Conservation (phyloP, 2,329 filamentous ascomycete species). For the Penicillium hordei region DNA sequence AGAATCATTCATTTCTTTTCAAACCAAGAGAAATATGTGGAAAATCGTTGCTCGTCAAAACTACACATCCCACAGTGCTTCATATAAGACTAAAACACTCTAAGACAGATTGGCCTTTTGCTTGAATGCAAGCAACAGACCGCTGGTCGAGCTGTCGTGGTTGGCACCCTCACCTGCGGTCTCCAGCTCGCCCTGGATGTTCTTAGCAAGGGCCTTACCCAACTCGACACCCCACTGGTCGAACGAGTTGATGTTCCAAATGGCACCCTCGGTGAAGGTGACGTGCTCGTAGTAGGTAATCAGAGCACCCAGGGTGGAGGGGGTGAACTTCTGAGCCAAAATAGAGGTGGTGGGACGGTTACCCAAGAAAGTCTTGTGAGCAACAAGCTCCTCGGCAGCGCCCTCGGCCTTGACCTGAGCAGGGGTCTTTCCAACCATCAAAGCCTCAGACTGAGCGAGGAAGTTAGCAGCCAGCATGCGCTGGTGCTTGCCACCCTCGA, state of each 20-base stretch:
- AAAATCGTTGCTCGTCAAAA: conserved; percentile 28
- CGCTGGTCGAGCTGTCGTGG: conserved; percentile 86
- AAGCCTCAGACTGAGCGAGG: conserved; percentile 51
- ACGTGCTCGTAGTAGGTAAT: conserved; percentile 99
- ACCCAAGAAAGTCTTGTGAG: conserved; percentile 99
- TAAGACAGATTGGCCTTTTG: conserved; percentile 58
- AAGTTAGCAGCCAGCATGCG: conserved; percentile 58
- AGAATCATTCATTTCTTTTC: conserved; percentile 8
- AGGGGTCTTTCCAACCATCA: conserved; percentile 56
- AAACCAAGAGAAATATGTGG: conserved; percentile 6
- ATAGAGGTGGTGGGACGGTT: conserved; percentile 97
- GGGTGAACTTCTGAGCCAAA: conserved; percentile 88
- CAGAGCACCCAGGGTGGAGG: conserved; percentile 85
- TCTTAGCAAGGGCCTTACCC: conserved; percentile 93
- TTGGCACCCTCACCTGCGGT: conserved; percentile 64
- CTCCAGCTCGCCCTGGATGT: conserved; percentile 83
- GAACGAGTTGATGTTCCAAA: conserved; percentile 99
- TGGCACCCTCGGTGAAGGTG: conserved; percentile 93
- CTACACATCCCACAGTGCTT: conserved; percentile 13
- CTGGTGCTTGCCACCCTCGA: conserved; percentile 89
- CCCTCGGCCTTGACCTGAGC: conserved; percentile 51
- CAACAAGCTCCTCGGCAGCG: conserved; percentile 60
- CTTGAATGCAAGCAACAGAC: conserved; percentile 91
- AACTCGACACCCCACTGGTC: conserved; percentile 99
- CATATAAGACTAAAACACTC: conserved; percentile 4